Base-by-base conservation (phyloP, 371 early-diverging fungal species). In the Mycotypha africana region DNA sequence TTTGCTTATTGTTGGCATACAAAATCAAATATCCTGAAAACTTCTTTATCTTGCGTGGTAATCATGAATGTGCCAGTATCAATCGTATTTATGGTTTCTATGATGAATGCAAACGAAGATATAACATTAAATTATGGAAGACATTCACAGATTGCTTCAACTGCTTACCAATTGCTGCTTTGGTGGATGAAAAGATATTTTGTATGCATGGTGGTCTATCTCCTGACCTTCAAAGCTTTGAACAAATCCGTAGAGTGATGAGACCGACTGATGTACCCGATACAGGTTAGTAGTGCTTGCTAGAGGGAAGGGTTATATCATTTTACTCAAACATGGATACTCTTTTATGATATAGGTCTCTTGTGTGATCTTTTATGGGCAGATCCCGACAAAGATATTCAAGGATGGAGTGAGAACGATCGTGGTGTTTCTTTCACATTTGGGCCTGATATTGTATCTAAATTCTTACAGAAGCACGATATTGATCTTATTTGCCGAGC, bases 201-300 rank as follows among this genome's bases (percentile, higher is more conserved):
- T 92, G 95, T 66, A 92, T 99, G 68, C 99, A 99, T 64, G 99
- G 99, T 21, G 99, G 99, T 21, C 80, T 99, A 23, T 96, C 97
- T 6, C 99, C 99, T 2, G 83, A 79, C 45, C 68, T 87, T n/a
- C 74, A 76, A 36, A 88, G 76, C 47, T 85, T 99, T 85, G 95
- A 97, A 54, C 93, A 99, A 63, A 95, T 97, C 46, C 82, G 88
- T 37, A 78, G 81, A 25, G 84, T 99, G 10, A 70, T 79, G 63
- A 76, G 96, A 36, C 99, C 99, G 3, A 89, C 90, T n/a, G 98
- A 98, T 57, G 90, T 99, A 7, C 99, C 99, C 16, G 99, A 99
- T 60, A 62, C 65, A 24, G 70, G 68, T 65, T 51, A 42, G 11
- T 28, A 28, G 28, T 8, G 11, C 5, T 28, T 8, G 11, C 5